Evolutionary conservation across 2,329 filamentous ascomycete species (phyloP).

Genomic region (Waltergamsia citrina): DNA sequence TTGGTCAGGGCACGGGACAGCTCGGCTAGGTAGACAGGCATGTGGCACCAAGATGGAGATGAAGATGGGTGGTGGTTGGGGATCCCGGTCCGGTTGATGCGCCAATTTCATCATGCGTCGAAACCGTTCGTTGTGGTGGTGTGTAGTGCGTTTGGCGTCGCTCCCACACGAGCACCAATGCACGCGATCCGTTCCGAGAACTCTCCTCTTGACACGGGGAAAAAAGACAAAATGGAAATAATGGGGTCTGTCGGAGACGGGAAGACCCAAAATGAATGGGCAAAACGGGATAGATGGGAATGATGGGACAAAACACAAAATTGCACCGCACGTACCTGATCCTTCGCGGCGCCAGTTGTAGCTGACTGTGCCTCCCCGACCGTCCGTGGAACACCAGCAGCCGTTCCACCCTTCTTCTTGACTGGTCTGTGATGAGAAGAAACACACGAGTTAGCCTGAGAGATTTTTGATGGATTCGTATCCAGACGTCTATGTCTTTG

Average conservation of each 20-base stretch:
- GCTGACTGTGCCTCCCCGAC: conserved; percentile 55
- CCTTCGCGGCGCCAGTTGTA: conserved; percentile 41
- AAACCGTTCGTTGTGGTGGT: conserved; percentile 2
- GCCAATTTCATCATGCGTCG: conserved; percentile 6
- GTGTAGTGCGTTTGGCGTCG: no score
- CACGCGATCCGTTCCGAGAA: background rate
- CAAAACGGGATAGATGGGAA: background rate
- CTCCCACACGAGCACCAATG: background rate
- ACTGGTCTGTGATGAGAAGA: conserved; percentile 41
- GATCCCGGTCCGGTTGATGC: conserved; percentile 6
- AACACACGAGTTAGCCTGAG: conserved; percentile 13
- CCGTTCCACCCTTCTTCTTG: conserved; percentile 63
- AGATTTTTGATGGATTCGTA: no score
- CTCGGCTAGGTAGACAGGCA: conserved; percentile 1
- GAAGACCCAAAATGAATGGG: background rate
- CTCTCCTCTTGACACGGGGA: no score
- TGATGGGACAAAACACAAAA: background rate
- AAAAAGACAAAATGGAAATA: background rate
- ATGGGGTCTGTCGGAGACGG: no score
- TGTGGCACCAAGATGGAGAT: conserved; percentile 1
- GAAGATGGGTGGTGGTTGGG: conserved; percentile 5
- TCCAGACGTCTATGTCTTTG: no score
- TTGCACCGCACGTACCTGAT: conserved; percentile 37
- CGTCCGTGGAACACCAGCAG: conserved; percentile 57
- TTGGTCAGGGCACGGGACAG: no score